Evolutionary conservation across 1,139 yeast species (phyloP).

Genomic region (Pichia sp.): DNA sequence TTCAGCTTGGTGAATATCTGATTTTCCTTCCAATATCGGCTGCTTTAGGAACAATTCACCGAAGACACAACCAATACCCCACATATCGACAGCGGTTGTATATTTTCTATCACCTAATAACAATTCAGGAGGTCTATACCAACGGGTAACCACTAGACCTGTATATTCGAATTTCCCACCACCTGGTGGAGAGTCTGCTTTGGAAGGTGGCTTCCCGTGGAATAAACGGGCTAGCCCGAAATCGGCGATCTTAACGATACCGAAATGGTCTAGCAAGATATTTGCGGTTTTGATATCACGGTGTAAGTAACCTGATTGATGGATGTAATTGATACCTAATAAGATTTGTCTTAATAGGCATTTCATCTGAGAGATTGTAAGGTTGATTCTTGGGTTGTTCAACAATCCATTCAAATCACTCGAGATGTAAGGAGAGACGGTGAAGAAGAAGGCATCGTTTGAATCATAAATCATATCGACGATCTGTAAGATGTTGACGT

Average conservation of each 20-base stretch:
- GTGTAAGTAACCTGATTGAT: constrained; percentile 69
- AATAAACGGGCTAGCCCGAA: constrained; percentile 88
- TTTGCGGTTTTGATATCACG: constrained; percentile 96
- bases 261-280: constrained; percentile 72
- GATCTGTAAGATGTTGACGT: constrained; percentile 71
- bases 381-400: constrained; percentile 70
- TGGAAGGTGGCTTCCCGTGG: constrained; percentile 63
- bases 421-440: constrained; percentile 93
- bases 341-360: constrained; percentile 80
- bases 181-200: constrained; percentile 47
- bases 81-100: constrained; percentile 92
- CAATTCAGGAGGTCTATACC: constrained; percentile 97
- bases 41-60: constrained; percentile 82
- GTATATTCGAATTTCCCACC: constrained; percentile 84
- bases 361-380: constrained; percentile 71
- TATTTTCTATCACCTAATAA: constrained; percentile 81
- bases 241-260: constrained; percentile 85
- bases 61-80: constrained; percentile 98
- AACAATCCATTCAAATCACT: constrained; percentile 92
- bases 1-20: constrained; percentile 91
- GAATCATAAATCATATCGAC: constrained; percentile 80
- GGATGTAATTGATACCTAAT: constrained; percentile 80
- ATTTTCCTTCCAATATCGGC: constrained; percentile 83
- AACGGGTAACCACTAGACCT: constrained; percentile 89
- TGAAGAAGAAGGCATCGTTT: constrained; percentile 63